Evolutionary conservation across 2,329 filamentous ascomycete species (phyloP).

Genomic region (Monilinia aucupariae): DNA sequence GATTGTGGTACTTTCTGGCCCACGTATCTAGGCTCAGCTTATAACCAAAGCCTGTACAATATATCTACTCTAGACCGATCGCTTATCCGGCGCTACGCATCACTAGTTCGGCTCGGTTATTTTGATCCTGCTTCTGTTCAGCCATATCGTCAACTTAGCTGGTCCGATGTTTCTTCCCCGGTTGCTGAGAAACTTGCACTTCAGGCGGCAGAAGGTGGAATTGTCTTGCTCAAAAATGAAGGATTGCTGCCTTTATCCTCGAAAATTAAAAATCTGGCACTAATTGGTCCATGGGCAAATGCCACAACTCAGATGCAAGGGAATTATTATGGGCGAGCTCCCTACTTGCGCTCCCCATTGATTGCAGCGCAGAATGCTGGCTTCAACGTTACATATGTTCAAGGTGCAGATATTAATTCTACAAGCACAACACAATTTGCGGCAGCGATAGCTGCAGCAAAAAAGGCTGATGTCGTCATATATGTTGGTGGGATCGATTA

Average conservation of each 20-base stretch:
- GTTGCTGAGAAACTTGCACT: constrained; percentile 23
- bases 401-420: constrained; percentile 36
- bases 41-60: constrained; percentile 39
- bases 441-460: constrained; percentile 38
- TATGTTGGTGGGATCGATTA: constrained; percentile 52
- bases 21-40: constrained; percentile 20
- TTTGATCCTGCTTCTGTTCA: constrained; percentile 46
- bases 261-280: constrained; percentile 19
- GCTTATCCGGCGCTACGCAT: constrained; percentile 48
- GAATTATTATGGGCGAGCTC: constrained; percentile 25
- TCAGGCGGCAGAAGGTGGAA: constrained; percentile 26
- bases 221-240: constrained; percentile 30
- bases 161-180: constrained; percentile 36
- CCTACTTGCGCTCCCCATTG: constrained; percentile 32
- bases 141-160: constrained; percentile 48
- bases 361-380: constrained; percentile 42
- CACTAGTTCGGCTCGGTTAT: constrained; percentile 51
- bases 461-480: constrained; percentile 46
- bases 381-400: constrained; percentile 32
- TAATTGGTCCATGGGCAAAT: constrained; percentile 26
- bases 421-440: constrained; percentile 31
- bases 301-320: constrained; percentile 30
- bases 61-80: constrained; percentile 44
- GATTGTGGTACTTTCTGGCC: constrained; percentile 26
- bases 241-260: constrained; percentile 23